Evolutionary conservation across 768 basidiomycete species (phyloP), one percentile per base, ranked within the genome.

Genomic region (Leccinum truebloodii): DNA sequence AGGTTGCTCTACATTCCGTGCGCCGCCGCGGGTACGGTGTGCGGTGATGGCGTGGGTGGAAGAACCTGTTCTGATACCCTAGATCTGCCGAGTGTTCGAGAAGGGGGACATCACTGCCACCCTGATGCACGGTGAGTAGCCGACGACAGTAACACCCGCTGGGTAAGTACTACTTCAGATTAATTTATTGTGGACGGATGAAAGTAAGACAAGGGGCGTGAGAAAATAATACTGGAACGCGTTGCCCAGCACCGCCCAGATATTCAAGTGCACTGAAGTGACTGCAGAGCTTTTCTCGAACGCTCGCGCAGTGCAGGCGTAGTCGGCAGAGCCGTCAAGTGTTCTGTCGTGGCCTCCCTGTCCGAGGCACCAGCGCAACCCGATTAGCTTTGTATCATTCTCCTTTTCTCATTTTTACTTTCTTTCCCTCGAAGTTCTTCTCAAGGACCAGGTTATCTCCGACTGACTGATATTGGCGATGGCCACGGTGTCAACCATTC

Each of bases 401-500:
- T 10, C 41, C n/a, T 20, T n/a, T n/a, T 53, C 44, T 28, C 57
- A n/a, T 35, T 52, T 52, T 59, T 53, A 50, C 55, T 52, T 62
- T 58, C 51, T 26, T 61, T 20, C 28, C 60, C 54, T 62, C 56
- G 53, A 58, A 60, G 46, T 57, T 58, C 55, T 59, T 66, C 57
- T 20, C 64, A 51, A 63, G 51, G 6, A 52, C 57, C 54, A 68
- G 39, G 59, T 46, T 64, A 70, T 70, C 70, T 67, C 58, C 65
- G 65, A 58, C 9, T 57, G 18, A 63, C 61, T 64, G 62, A 62
- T 63, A 62, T 61, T 61, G 63, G 62, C 63, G 69, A 71, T 74
- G 68, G 71, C 69, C 72, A 81, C 84, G 79, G 78, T 84, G 58
- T 77, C 85, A 58, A 74, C 82, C 57, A 75, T 86, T 63, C 83